Percentiles rank a stretch among this genome's conserved stretches.
Evolutionary conservation across 192 early-diverging fungal species (phyloP).

Genomic region (Helicostylum pulchrum): DNA sequence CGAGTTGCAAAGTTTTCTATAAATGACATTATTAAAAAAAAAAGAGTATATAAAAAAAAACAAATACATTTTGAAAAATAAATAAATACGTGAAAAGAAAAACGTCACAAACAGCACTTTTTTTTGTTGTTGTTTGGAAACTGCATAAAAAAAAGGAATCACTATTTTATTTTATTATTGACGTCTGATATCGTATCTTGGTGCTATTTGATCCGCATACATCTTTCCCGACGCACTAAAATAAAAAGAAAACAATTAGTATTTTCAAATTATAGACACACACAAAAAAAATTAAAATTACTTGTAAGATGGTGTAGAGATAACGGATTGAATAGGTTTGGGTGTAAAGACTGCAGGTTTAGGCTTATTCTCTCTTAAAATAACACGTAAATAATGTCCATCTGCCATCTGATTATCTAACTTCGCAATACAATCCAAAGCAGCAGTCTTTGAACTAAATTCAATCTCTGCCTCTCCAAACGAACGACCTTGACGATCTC

Average conservation of each 20-base stretch:
- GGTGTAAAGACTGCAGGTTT: slow-evolving; percentile 1
- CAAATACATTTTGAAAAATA: too few relatives aligned
- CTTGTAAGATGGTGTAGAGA: neutral
- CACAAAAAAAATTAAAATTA: neutral
- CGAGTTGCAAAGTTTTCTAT: slow-evolving; percentile 12
- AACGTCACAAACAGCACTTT: too few relatives aligned
- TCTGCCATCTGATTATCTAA: slow-evolving; percentile 48
- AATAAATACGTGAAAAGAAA: too few relatives aligned
- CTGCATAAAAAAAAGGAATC: too few relatives aligned
- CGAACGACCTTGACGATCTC: slow-evolving; percentile 34
- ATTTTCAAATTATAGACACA: neutral
- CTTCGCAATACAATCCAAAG: slow-evolving; percentile 41
- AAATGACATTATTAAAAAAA: slow-evolving; percentile 4
- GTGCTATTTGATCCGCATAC: slow-evolving; percentile 30
- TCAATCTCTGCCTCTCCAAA: slow-evolving; percentile 49
- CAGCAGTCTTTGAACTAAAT: slow-evolving; percentile 41
- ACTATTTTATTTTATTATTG: neutral
- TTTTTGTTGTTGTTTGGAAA: too few relatives aligned
- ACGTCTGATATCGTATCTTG: slow-evolving; percentile 16
- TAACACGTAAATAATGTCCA: slow-evolving; percentile 30
- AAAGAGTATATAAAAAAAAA: too few relatives aligned
- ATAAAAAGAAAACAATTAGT: neutral
- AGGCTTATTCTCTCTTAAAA: slow-evolving; percentile 26
- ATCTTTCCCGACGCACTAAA: slow-evolving; percentile 20
- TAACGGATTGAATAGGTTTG: slow-evolving; percentile 16